Evolutionary conservation across 371 early-diverging fungal genomes (phyloP), one percentile per base, ranked within the genome.

Genomic region (Rhizopus stolonifer): DNA sequence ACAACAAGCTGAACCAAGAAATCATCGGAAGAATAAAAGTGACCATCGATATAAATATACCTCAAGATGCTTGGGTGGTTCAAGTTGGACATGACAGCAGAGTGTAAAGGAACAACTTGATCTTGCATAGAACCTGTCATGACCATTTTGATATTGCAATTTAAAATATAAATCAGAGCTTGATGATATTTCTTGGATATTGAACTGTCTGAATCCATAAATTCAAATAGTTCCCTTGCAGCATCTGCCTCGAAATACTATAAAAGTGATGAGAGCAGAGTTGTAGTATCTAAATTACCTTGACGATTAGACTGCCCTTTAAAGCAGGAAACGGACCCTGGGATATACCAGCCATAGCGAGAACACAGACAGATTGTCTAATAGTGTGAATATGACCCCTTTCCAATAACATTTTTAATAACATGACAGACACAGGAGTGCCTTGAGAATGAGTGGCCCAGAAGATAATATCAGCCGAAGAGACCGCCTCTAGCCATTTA

Each of bases 21-120:
- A 58, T 95, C 94, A 52, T 91, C 87, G 0, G 65, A 66, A 22
- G 85, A 81, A 32, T 83, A 87, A 48, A 91, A 85, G 22, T 76
- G 79, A 4, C 87, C 89, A 50, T 94, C 92, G 56, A 96, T 89
- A 49, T 92, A 94, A 4, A 96, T 77, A 1, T 93, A 92, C 5
- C 98, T 86, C 36, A 89, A 83, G n/a, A 97, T 83, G 45, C 87
- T 87, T 4, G 93, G 94, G 61, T 97, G 98, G 23, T 83, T 71
- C 23, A 90, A 79, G 9, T 90, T 89, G n/a, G 88, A 84, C 77
- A 95, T 79, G 23, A 91, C 81, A 0, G 93, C 91, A n/a, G 98
- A 97, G 69, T 96, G 93, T n/a, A 95, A 70, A 45, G 97, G 97
- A 0, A 96, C 96, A 0, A 94, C 96, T 67, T 97, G 96, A 63